Conservation (phyloP, 2,329 filamentous ascomycete species). For the Fusarium solani-melongenae region DNA sequence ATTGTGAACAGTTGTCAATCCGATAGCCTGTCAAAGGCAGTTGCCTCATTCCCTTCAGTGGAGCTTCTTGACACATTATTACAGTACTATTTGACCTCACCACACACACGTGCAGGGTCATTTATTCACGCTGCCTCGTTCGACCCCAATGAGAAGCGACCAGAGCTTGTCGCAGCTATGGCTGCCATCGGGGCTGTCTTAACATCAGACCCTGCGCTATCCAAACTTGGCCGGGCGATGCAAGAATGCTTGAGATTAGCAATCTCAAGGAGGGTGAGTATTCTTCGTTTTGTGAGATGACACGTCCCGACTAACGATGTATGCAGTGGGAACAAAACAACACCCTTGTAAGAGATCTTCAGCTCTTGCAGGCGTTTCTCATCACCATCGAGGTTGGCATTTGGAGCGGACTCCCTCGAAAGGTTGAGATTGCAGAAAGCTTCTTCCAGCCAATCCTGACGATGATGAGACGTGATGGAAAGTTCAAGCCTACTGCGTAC, state of each 20-base stretch:
- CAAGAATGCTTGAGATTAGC: slow-evolving; percentile 49
- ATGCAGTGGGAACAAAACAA: slow-evolving; percentile 50
- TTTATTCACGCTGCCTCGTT: slow-evolving; percentile 54
- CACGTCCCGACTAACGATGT: background rate
- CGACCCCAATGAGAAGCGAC: slow-evolving; percentile 48
- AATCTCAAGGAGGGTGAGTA: slow-evolving; percentile 29
- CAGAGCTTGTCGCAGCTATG: slow-evolving; percentile 51
- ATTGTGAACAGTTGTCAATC: slow-evolving; percentile 43
- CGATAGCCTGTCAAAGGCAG: slow-evolving; percentile 40
- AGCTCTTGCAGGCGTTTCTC: slow-evolving; percentile 48
- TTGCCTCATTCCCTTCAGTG: slow-evolving; percentile 53
- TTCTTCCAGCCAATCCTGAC: slow-evolving; percentile 50
- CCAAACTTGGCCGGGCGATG: slow-evolving; percentile 54
- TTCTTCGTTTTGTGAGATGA: no score
- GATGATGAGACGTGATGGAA: slow-evolving; percentile 50
- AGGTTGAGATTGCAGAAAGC: slow-evolving; percentile 54
- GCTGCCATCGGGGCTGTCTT: slow-evolving; percentile 51
- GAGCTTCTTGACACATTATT: slow-evolving; percentile 53
- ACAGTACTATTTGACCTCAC: slow-evolving; percentile 49
- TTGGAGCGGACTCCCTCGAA: slow-evolving; percentile 52
- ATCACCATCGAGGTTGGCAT: slow-evolving; percentile 48
- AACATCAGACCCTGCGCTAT: slow-evolving; percentile 50
- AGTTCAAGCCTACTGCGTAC: slow-evolving; percentile 43
- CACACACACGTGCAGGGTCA: slow-evolving; percentile 41
- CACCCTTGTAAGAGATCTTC: slow-evolving; percentile 44